Percentiles rank a stretch among this genome's conserved stretches.
phyloP scores from a whole-genome alignment of 140 eudicot genomes.

The Bidens hawaiensis region DNA sequence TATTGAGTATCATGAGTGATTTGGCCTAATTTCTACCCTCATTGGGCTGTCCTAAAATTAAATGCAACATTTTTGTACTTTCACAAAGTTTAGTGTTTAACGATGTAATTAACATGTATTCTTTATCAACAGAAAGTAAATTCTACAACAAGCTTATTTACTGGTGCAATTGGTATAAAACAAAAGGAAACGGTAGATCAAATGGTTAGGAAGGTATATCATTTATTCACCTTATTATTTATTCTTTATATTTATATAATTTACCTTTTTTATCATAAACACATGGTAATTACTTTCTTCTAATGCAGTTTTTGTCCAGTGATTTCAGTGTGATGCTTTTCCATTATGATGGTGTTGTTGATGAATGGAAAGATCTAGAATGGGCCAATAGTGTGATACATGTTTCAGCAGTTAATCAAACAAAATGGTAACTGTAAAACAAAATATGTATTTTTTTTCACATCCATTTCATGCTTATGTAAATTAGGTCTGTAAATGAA shows the following conservation, averaged over 20 bases:
- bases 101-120: neutral
- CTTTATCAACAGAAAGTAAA: conserved; percentile 28
- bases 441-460: neutral
- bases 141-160: conserved; percentile 51
- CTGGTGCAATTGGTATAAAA: conserved; percentile 70
- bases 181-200: conserved; percentile 60
- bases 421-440: conserved; percentile 64
- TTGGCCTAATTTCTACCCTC: too few species aligned
- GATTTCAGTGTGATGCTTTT: conserved; percentile 83
- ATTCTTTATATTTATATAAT: neutral
- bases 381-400: conserved; percentile 70
- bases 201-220: conserved; percentile 70
- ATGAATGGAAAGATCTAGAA: conserved; percentile 70
- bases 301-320: conserved; percentile 67
- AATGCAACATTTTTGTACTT: neutral
- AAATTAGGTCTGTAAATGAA: too few species aligned
- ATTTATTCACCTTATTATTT: neutral
- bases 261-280: neutral
- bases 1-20: too few species aligned
- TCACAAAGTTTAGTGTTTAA: neutral
- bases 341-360: conserved; percentile 86
- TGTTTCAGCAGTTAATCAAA: conserved; percentile 78
- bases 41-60: neutral
- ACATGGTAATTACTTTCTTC: conserved; percentile 11
- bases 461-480: neutral